Percentiles rank a stretch among this genome's conserved stretches.
phyloP scores from a whole-genome alignment of 2,329 filamentous ascomycete species.

The Curvularia sp. region DNA sequence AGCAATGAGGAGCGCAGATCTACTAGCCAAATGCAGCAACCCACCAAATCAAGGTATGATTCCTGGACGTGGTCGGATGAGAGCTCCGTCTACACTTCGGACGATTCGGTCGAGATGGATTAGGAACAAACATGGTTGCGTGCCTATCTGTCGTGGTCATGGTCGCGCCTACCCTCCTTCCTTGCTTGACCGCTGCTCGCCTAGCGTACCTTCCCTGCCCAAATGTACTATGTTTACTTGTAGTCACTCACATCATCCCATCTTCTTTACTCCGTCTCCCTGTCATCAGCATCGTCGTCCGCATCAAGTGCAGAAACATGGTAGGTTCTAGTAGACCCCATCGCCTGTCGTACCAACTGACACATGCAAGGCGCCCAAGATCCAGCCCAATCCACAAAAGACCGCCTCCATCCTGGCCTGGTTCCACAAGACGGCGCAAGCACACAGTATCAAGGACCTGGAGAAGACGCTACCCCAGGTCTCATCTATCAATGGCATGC shows the following conservation, averaged over 20 bases:
- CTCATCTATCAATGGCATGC: constrained; percentile 69
- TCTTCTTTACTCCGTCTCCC: neutral
- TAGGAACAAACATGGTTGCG: neutral
- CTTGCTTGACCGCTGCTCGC: neutral
- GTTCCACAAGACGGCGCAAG: constrained; percentile 66
- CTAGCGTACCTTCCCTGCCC: neutral
- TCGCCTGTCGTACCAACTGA: constrained; percentile 26
- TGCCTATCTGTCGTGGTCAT: neutral
- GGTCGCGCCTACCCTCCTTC: neutral
- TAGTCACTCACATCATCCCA: neutral
- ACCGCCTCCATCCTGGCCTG: constrained; percentile 64
- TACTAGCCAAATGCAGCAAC: neutral
- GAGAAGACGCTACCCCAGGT: constrained; percentile 68
- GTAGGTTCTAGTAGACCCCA: constrained; percentile 9
- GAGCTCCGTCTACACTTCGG: neutral
- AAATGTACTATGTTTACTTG: neutral
- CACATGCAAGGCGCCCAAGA: constrained; percentile 58
- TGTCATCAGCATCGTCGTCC: neutral
- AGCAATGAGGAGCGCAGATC: neutral
- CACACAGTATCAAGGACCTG: constrained; percentile 71
- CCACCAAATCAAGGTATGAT: neutral
- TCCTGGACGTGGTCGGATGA: neutral
- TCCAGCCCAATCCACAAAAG: constrained; percentile 64
- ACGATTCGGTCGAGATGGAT: neutral
- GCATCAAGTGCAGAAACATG: constrained; percentile 7